Conservation (phyloP, 2,329 filamentous ascomycete genomes). For the Grosmannia clavigera region DNA sequence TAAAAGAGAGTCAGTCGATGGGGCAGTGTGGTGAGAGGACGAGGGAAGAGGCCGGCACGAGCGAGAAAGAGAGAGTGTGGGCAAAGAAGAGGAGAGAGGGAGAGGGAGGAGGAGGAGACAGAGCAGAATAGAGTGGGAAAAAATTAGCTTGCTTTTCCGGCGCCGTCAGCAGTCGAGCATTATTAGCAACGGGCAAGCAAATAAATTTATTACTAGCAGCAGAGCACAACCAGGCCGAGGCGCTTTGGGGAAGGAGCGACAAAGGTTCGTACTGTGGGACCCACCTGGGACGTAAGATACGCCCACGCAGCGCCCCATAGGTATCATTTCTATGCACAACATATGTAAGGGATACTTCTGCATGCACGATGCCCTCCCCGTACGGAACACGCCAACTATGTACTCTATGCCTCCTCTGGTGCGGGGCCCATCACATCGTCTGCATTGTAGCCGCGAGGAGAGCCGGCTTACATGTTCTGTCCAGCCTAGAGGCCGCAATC, state of each 20-base stretch:
- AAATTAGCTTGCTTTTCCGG: slow-evolving; percentile 5
- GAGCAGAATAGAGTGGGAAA: slow-evolving; percentile 4
- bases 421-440: not conserved
- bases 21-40: not conserved
- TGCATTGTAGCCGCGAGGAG: not conserved
- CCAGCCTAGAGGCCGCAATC: not conserved
- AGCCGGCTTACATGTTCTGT: not conserved
- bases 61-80: not conserved
- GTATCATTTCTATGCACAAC: not conserved
- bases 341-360: not conserved
- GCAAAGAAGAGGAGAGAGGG: not conserved
- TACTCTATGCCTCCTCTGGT: not conserved
- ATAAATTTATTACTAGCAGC: not conserved
- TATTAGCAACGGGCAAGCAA: slow-evolving; percentile 1
- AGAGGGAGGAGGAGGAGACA: not conserved
- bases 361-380: not conserved
- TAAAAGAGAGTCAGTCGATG: not conserved
- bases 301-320: not conserved
- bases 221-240: slow-evolving; percentile 1
- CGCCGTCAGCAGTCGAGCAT: slow-evolving; percentile 1
- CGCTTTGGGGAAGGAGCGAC: slow-evolving; percentile 10
- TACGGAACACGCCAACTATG: slow-evolving; percentile 2
- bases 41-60: not conserved
- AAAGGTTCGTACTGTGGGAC: not conserved
- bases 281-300: not conserved